A percentile compares a stretch with the other conserved stretches of the same genome.
phyloP scores from a whole-genome alignment of 1,139 yeast genomes.

The Diutina siamensis region DNA sequence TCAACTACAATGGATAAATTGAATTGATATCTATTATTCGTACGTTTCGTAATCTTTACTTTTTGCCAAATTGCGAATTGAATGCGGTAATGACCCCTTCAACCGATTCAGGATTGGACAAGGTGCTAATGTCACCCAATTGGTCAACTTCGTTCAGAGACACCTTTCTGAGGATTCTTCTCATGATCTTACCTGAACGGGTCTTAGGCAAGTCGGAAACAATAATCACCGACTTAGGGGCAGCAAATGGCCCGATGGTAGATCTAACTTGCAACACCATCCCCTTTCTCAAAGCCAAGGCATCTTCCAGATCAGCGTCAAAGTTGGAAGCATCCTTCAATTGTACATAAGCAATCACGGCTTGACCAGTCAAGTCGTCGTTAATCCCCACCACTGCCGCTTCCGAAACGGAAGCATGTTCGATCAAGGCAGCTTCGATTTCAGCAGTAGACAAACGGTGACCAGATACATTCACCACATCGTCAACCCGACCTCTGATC shows the following conservation, averaged over 20 bases:
- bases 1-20: not conserved
- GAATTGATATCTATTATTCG: not conserved
- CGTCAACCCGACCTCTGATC: constrained; percentile 98
- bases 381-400: constrained; percentile 91
- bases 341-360: constrained; percentile 88
- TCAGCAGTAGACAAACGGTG: constrained; percentile 96
- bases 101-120: constrained; percentile 81
- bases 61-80: constrained; percentile 38
- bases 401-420: constrained; percentile 75
- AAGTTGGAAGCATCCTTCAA: constrained; percentile 48
- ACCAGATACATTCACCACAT: constrained; percentile 95
- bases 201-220: constrained; percentile 95
- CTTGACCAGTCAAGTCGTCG: constrained; percentile 96
- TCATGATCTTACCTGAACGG: constrained; percentile 96
- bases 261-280: constrained; percentile 81
- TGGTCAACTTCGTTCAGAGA: constrained; percentile 85
- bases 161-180: constrained; percentile 91
- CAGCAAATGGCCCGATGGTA: constrained; percentile 96
- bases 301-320: constrained; percentile 37
- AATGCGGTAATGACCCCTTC: constrained; percentile 55
- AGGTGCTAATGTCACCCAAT: constrained; percentile 85
- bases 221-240: constrained; percentile 83
- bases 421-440: constrained; percentile 85
- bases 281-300: constrained; percentile 62
- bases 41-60: constrained; percentile 13